Percentiles rank a stretch among this genome's conserved stretches.
Evolutionary conservation across 2,329 filamentous ascomycete species (phyloP).

Genomic region (Scedosporium aurantiacum): DNA sequence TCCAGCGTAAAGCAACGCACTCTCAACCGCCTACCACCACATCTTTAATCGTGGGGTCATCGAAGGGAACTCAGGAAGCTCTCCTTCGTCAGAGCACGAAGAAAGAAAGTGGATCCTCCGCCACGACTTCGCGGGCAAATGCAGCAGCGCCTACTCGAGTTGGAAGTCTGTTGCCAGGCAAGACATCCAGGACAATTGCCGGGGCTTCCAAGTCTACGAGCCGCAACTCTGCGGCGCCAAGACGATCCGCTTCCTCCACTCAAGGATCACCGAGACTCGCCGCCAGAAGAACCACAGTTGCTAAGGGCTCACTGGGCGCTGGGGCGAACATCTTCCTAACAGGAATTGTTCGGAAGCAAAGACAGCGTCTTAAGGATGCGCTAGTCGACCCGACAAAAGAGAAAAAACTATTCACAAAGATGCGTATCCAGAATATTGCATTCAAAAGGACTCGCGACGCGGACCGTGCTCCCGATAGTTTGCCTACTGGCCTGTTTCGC

Average conservation of each 20-base stretch:
- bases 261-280: background rate
- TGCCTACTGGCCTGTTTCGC: background rate
- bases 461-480: slow-evolving; percentile 22
- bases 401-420: slow-evolving; percentile 28
- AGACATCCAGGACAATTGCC: background rate
- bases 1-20: too few relatives aligned
- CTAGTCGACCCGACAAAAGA: slow-evolving; percentile 29
- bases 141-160: too few relatives aligned
- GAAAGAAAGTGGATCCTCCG: too few relatives aligned
- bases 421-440: slow-evolving; percentile 23
- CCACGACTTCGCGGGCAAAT: too few relatives aligned
- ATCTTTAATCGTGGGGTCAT: too few relatives aligned
- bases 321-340: slow-evolving; percentile 4
- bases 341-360: slow-evolving; percentile 19
- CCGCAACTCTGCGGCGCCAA: background rate
- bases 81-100: too few relatives aligned
- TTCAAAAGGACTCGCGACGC: slow-evolving; percentile 26
- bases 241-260: background rate
- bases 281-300: background rate
- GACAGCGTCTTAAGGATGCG: slow-evolving; percentile 23
- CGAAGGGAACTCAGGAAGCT: too few relatives aligned
- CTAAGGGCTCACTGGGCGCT: background rate
- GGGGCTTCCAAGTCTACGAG: background rate
- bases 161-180: background rate
- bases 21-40: too few relatives aligned